Evolutionary conservation across 768 basidiomycete genomes (phyloP).

Genomic region (Lanmaoa pseudosensibilis): DNA sequence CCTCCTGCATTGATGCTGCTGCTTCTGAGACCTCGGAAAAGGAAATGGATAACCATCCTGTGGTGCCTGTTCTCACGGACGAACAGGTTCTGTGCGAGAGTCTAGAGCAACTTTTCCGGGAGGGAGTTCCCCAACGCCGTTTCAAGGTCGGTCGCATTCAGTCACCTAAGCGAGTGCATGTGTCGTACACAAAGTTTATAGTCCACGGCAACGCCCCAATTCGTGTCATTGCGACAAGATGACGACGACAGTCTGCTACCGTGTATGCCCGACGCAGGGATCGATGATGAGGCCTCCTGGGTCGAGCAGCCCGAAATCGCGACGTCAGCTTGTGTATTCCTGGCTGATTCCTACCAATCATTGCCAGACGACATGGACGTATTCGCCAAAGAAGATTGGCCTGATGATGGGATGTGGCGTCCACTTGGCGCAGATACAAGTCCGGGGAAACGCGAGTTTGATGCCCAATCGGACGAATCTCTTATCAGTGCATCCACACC

Average conservation of each 20-base stretch:
- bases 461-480: constrained; percentile 21
- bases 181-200: constrained; percentile 12
- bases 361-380: constrained; percentile 19
- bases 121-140: constrained; percentile 39
- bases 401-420: constrained; percentile 17
- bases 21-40: constrained; percentile 11
- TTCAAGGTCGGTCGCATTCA: constrained; percentile 46
- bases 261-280: constrained; percentile 2
- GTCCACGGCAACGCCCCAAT: constrained; percentile 16
- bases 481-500: constrained; percentile 25
- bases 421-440: constrained; percentile 5
- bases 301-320: constrained; percentile 14
- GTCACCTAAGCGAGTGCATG: neutral
- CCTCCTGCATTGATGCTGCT: constrained; percentile 14
- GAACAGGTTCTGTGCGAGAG: constrained; percentile 41
- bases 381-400: constrained; percentile 15
- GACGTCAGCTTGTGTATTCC: neutral
- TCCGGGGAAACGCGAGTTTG: constrained; percentile 2
- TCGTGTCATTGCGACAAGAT: constrained; percentile 11
- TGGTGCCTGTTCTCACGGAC: constrained; percentile 25
- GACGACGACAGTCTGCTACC: constrained; percentile 28
- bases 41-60: constrained; percentile 10
- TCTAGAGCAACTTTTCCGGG: constrained; percentile 46
- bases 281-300: constrained; percentile 14
- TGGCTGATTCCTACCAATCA: neutral